Evolutionary conservation across 2,329 filamentous ascomycete species (phyloP), one percentile per base, ranked within the genome.

Genomic region (Huntiella abstrusa): DNA sequence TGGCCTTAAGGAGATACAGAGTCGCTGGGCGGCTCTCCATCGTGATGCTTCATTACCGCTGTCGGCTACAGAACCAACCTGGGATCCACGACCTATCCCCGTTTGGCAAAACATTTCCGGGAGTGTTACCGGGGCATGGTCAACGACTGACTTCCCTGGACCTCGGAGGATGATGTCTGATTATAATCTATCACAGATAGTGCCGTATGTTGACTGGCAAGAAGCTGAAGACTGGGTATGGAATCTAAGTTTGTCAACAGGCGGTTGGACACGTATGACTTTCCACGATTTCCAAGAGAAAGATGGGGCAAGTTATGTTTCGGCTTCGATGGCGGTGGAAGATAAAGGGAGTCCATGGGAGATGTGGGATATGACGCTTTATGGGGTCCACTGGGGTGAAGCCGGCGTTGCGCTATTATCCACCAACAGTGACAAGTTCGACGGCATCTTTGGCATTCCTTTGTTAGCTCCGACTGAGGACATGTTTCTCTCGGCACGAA

Each of bases 391-490:
- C 63, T 92, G 86, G 68, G 77, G 81, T 34, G 70, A 73, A n/a
- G 74, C 81, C 51, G 91, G 91, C 1, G 73, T 77, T 11, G 74
- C 91, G 43, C 65, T 96, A 33, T 65, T 96, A 57, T 83, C 81
- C 1, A 95, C 88, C 1, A 88, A 86, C 41, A 95, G 86, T 60
- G 83, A 94, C 57, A 95, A 93, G 64, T 91, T 91, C 56, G 76
- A 80, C n/a, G 87, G 91, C 38, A 79, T 96, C 47, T 93, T 93
- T 59, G 82, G 79, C 2, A 65, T 96, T 41, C 87, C 91, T 19
- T 86, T 96, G 60, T 70, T 98, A 44, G 69, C 82, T 1, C 71
- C 83, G 0, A 60, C 65, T 15, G 57, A 64, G 3, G 65, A 73
- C 42, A 76, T 70, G 56, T 75, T 75, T 58, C 58, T 63, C 56